Conservation (phyloP, 345 rosid genomes). For the Sapria himalayana region DNA sequence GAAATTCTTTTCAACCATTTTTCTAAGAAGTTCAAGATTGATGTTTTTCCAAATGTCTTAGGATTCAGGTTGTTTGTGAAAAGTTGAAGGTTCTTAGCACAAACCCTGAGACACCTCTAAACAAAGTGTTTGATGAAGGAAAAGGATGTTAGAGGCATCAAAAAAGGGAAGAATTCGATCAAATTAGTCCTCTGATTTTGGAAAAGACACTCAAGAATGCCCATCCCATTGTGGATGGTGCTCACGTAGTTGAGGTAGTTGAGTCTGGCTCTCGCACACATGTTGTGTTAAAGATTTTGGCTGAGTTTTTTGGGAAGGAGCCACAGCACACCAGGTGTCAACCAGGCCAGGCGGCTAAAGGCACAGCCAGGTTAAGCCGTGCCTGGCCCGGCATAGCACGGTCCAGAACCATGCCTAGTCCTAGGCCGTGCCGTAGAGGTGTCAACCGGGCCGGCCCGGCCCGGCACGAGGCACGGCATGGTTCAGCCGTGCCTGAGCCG, state of each 20-base stretch:
- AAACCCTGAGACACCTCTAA: constrained; percentile 70
- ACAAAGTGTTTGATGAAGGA: constrained; percentile 94
- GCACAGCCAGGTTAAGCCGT: no score
- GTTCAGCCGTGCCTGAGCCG: no score
- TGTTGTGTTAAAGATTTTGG: constrained; percentile 49
- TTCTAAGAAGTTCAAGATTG: constrained; percentile 64
- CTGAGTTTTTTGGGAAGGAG: constrained; percentile 90
- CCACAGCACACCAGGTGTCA: constrained; percentile 79
- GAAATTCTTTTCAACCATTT: constrained; percentile 65
- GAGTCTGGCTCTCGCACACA: constrained; percentile 86
- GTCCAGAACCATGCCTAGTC: no score
- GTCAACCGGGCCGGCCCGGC: no score
- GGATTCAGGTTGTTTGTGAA: constrained; percentile 75
- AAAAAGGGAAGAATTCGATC: constrained; percentile 89
- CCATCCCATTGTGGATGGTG: constrained; percentile 42
- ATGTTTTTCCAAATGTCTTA: constrained; percentile 58
- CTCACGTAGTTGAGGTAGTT: constrained; percentile 79
- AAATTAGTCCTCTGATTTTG: constrained; percentile 52
- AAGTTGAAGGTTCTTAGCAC: constrained; percentile 90
- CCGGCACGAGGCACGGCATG: no score
- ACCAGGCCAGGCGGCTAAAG: no score
- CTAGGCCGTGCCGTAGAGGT: no score
- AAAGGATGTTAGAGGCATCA: constrained; percentile 71
- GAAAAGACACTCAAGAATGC: constrained; percentile 83
- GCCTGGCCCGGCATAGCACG: no score